phyloP scores from a whole-genome alignment of 257 asterid species.

The Craterostigma plantagineum region DNA sequence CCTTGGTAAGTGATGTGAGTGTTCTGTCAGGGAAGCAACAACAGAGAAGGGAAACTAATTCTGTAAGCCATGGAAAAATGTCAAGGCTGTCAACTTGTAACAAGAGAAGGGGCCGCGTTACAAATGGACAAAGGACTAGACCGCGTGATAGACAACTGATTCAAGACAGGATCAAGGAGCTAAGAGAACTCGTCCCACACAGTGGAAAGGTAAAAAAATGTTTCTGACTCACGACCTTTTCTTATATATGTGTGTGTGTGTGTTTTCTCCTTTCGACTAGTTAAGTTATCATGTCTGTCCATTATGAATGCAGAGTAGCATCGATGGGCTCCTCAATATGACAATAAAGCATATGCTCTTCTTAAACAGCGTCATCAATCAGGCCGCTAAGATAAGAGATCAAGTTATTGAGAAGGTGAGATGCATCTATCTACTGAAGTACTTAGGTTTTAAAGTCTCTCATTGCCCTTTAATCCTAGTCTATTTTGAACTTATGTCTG shows the following conservation, averaged over 20 bases:
- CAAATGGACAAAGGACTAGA: constrained; percentile 36
- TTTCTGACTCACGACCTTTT: neutral
- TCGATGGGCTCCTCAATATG: constrained; percentile 81
- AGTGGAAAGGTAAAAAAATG: constrained; percentile 40
- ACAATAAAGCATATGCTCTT: constrained; percentile 85
- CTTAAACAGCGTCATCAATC: constrained; percentile 43
- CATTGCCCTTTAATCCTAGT: too few species aligned
- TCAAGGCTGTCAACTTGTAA: constrained; percentile 20
- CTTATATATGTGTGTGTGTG: too few species aligned
- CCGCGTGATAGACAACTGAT: constrained; percentile 95
- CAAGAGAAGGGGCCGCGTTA: constrained; percentile 30
- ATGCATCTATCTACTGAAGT: too few species aligned
- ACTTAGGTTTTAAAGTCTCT: too few species aligned
- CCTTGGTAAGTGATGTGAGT: too few species aligned
- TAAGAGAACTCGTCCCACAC: constrained; percentile 77
- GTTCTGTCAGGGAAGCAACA: too few species aligned
- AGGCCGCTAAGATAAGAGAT: constrained; percentile 45
- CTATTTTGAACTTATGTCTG: too few species aligned
- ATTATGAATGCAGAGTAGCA: constrained; percentile 63
- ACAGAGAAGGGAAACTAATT: constrained; percentile 18
- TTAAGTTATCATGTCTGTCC: constrained; percentile 10
- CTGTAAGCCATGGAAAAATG: constrained; percentile 13
- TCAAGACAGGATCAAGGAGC: constrained; percentile 80
- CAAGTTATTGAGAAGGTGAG: neutral
- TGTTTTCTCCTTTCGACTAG: constrained; percentile 5